Conservation (phyloP, 768 basidiomycete species). For the Suillus clintonianus region DNA sequence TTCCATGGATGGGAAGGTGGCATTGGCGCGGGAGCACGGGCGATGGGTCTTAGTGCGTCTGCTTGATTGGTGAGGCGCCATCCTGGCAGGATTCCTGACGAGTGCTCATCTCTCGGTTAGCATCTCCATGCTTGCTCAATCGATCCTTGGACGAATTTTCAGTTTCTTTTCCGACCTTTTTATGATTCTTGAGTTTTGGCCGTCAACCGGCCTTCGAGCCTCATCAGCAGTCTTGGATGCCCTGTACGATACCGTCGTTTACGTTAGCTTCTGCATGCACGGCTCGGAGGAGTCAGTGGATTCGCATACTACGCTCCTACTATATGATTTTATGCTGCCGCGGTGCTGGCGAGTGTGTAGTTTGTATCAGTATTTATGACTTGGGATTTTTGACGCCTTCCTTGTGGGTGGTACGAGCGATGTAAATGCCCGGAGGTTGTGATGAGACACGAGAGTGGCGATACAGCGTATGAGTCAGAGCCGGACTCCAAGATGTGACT, state of each 20-base stretch:
- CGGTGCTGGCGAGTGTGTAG: constrained; percentile 18
- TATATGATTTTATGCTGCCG: neutral
- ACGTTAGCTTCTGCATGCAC: constrained; percentile 2
- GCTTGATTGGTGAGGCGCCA: constrained; percentile 27
- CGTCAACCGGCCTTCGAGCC: neutral
- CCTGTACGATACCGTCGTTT: neutral
- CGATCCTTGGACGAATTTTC: neutral
- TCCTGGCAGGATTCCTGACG: constrained; percentile 6
- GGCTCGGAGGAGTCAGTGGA: neutral
- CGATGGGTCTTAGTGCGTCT: constrained; percentile 60
- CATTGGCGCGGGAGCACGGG: constrained; percentile 78
- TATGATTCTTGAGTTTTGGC: neutral
- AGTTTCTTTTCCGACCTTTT: neutral
- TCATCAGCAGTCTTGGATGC: neutral
- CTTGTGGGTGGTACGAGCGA: neutral
- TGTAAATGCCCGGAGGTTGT: neutral
- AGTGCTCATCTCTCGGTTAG: constrained; percentile 11
- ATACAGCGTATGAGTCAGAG: neutral
- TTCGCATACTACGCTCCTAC: neutral
- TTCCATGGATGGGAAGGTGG: constrained; percentile 83
- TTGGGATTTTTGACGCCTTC: neutral
- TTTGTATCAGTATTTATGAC: constrained; percentile 1
- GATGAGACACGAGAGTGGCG: neutral
- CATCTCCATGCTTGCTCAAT: neutral
- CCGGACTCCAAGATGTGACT: neutral